Evolutionary conservation across 768 basidiomycete genomes (phyloP), one percentile per base, ranked within the genome.

Genomic region (Pseudohyphozyma bogoriensis): DNA sequence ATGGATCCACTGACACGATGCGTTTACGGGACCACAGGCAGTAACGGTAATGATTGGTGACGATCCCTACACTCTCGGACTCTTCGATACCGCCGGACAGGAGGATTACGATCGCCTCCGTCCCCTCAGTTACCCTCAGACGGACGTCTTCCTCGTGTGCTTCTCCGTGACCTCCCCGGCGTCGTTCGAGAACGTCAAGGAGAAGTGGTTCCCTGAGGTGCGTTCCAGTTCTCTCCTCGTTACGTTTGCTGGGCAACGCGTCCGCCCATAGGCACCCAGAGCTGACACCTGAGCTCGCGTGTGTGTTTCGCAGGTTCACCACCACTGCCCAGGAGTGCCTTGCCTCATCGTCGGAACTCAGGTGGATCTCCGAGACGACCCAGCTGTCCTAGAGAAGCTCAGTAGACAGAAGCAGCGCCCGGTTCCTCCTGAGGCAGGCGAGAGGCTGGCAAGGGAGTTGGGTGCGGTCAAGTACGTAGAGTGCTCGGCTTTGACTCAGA

Each of bases 11-110:
- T 39, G 45, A 16, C 55, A 35, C 24, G 20, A 11, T 33, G 2
- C 6, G 1, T 33, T 22, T n/a, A 10, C 37, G 20, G 29, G 47
- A 6, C 31, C 31, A 33, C 56, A 66, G 65, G 95, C 95, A 63
- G 95, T 97, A 64, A 97, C 93, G n/a, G 95, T 99, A 60, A 97
- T 99, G 95, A 97, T 99, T 77, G 93, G 93, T 55, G 95, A 97
- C 72, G 93, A 97, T 76, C 93, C 95, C 55, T 97, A 97, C 76
- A 97, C 95, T 66, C 78, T 99, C 72, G 95, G 95, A 58, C 76
- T 99, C 68, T 99, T 97, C 76, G 95, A 99, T 80, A 99, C 95
- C 62, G 95, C 95, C 69, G 90, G 90, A 74, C 95, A 99, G 80
- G 95, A 97, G 80, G 95, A 97, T 81, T 99, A 99, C 76, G 95